phyloP scores from a whole-genome alignment of 768 basidiomycete genomes.

The Agrocybe praecox region DNA sequence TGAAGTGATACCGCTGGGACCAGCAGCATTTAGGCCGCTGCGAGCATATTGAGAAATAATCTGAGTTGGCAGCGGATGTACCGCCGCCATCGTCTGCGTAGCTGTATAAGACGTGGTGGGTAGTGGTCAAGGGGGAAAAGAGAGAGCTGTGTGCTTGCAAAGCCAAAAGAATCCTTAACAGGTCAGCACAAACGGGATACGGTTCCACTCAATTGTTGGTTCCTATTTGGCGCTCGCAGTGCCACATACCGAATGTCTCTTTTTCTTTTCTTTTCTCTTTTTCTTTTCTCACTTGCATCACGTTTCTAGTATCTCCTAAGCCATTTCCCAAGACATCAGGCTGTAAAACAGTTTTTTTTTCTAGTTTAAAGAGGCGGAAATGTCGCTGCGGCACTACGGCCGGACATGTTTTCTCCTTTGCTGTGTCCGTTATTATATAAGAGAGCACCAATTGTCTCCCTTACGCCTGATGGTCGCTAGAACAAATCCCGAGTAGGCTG shows the following conservation, averaged over 20 bases:
- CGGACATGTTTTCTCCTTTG: not conserved
- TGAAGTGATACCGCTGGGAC: conserved; percentile 70
- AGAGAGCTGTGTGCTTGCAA: conserved; percentile 36
- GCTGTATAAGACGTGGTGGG: conserved; percentile 58
- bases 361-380: not conserved
- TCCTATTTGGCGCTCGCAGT: conserved; percentile 22
- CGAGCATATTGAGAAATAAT: conserved; percentile 69
- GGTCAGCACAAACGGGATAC: conserved; percentile 34
- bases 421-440: not conserved
- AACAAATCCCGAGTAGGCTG: not conserved
- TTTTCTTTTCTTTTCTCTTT: conserved; percentile 7
- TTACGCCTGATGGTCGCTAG: not conserved
- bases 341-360: not conserved
- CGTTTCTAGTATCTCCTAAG: not conserved
- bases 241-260: conserved; percentile 19
- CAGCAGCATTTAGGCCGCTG: conserved; percentile 40
- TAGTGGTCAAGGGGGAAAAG: conserved; percentile 27
- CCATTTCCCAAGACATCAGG: not conserved
- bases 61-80: conserved; percentile 64
- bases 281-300: not conserved
- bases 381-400: not conserved
- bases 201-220: conserved; percentile 38
- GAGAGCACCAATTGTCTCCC: not conserved
- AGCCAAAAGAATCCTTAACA: conserved; percentile 43
- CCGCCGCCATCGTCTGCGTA: conserved; percentile 65